Conservation (phyloP, 2,329 filamentous ascomycete species). For the Esteya vermicola region DNA sequence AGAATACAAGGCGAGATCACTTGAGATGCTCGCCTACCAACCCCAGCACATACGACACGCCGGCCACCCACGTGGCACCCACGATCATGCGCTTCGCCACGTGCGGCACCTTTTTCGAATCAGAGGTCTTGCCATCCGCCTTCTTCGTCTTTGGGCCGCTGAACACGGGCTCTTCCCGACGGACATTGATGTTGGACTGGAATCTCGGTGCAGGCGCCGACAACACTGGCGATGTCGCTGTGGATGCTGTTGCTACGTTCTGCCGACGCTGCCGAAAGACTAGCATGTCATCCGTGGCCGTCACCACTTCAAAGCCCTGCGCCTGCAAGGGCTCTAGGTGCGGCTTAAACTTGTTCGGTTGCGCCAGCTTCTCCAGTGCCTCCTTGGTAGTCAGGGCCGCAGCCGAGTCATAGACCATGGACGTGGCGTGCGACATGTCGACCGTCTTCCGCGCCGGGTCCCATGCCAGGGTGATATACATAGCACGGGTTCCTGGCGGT, state of each 20-base stretch:
- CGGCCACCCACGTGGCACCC: conserved; percentile 39
- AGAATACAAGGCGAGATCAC: too few relatives aligned
- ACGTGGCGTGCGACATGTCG: conserved; percentile 45
- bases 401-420: conserved; percentile 33
- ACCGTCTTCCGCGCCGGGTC: conserved; percentile 44
- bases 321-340: conserved; percentile 43
- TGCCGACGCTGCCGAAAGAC: conserved; percentile 48
- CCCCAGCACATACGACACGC: conserved; percentile 42
- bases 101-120: conserved; percentile 11
- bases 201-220: too few relatives aligned
- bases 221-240: too few relatives aligned
- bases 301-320: conserved; percentile 53
- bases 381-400: conserved; percentile 41
- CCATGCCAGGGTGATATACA: conserved; percentile 55
- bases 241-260: not conserved
- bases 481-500: not conserved
- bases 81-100: conserved; percentile 33
- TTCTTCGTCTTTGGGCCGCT: conserved; percentile 19
- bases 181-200: conserved; percentile 28
- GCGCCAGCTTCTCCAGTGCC: conserved; percentile 43
- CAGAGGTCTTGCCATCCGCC: not conserved
- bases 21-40: conserved; percentile 43
- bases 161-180: conserved; percentile 32
- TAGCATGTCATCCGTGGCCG: conserved; percentile 47
- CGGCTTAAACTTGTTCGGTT: conserved; percentile 51